phyloP scores from a whole-genome alignment of 2,329 filamentous ascomycete genomes.

The Claviceps capensis region DNA sequence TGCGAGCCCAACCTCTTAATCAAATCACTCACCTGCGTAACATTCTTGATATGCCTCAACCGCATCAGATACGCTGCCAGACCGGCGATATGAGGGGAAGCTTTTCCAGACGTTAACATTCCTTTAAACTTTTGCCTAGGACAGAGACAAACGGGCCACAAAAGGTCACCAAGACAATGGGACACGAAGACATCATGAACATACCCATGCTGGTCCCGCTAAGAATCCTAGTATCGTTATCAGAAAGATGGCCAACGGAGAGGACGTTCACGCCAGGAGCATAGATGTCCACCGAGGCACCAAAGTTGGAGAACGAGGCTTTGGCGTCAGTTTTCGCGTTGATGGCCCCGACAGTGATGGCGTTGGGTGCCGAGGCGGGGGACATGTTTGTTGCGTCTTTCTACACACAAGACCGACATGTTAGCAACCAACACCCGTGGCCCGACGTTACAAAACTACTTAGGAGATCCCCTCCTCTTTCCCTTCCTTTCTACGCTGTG shows the following conservation, averaged over 20 bases:
- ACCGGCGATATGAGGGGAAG: constrained; percentile 53
- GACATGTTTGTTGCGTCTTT: constrained; percentile 35
- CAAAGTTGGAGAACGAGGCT: constrained; percentile 47
- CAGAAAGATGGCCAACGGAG: constrained; percentile 36
- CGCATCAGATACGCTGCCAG: constrained; percentile 54
- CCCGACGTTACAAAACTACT: too few relatives aligned
- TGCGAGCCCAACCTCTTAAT: constrained; percentile 39
- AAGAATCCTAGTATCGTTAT: constrained; percentile 30
- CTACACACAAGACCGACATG: constrained; percentile 7
- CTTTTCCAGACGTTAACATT: constrained; percentile 15
- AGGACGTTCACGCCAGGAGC: constrained; percentile 41
- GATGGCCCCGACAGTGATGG: constrained; percentile 47
- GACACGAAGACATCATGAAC: background rate
- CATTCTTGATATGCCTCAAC: constrained; percentile 33
- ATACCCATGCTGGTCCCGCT: constrained; percentile 45
- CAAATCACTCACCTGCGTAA: constrained; percentile 26
- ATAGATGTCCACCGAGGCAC: constrained; percentile 37
- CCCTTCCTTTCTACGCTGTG: too few relatives aligned
- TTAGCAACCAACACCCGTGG: too few relatives aligned
- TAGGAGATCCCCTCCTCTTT: too few relatives aligned
- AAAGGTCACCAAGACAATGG: too few relatives aligned
- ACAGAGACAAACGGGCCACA: background rate
- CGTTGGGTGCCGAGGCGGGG: constrained; percentile 40
- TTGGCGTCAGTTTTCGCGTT: constrained; percentile 33
- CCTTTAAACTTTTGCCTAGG: background rate